These are phyloP conservation scores for Moesziomyces parantarcticus DNA, from an alignment of 1,284 basidiomycete species.

Conservation along the genomic window DNA sequence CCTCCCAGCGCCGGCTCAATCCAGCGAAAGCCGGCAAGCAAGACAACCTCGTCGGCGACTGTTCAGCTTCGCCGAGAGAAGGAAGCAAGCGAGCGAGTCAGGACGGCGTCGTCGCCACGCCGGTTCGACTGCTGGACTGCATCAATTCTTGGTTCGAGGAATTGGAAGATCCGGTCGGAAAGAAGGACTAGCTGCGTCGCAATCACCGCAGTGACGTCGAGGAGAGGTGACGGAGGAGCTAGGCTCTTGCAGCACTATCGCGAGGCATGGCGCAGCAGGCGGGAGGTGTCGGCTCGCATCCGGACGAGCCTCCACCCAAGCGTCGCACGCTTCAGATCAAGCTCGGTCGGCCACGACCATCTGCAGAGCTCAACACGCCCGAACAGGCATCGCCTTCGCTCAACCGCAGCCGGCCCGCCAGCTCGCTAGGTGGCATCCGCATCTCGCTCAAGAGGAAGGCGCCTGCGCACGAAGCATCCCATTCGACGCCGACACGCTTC, in stretches of 20 bases:
- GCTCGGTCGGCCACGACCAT: constrained; percentile 31
- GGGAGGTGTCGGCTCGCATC: constrained; percentile 29
- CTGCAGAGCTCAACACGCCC: constrained; percentile 8
- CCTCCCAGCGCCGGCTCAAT: no score
- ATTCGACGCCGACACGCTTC: constrained; percentile 17
- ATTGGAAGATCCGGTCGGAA: no score
- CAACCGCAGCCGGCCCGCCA: constrained; percentile 16
- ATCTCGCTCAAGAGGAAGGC: constrained; percentile 47
- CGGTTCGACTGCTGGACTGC: no score
- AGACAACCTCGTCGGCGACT: no score
- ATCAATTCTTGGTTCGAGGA: no score
- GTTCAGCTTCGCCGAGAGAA: no score
- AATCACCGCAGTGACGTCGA: background rate
- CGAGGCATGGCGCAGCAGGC: constrained; percentile 36
- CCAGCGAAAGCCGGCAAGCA: no score
- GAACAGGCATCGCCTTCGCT: constrained; percentile 31
- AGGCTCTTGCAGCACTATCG: background rate
- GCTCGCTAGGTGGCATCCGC: constrained; percentile 17
- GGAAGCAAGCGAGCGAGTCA: no score
- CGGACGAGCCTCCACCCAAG: constrained; percentile 30
- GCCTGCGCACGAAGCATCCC: constrained; percentile 13
- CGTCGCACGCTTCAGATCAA: constrained; percentile 46
- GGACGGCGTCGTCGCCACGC: no score
- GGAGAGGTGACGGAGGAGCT: background rate
- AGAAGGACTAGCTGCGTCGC: no score